A percentile compares a stretch with the other conserved stretches of the same genome.
phyloP scores from a whole-genome alignment of 805 yeast species.

The Metschnikowia dekortorum region DNA sequence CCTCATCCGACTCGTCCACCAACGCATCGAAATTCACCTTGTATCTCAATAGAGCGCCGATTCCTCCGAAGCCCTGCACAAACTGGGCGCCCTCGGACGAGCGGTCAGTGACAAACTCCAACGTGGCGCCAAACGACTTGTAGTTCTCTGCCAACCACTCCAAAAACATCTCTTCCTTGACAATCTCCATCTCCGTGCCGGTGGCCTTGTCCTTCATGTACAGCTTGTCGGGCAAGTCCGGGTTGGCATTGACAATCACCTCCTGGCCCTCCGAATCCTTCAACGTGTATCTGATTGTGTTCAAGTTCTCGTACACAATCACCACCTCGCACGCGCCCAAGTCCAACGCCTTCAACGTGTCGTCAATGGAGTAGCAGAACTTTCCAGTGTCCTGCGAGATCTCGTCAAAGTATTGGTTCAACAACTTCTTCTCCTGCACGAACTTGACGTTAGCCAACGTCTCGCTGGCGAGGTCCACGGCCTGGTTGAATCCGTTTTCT shows the following conservation, averaged over 20 bases:
- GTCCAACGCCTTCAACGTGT: slow-evolving; percentile 92
- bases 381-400: slow-evolving; percentile 96
- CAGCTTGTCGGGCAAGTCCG: slow-evolving; percentile 68
- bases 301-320: slow-evolving; percentile 90
- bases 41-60: slow-evolving; percentile 94
- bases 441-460: slow-evolving; percentile 95
- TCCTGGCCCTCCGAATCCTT: slow-evolving; percentile 80
- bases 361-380: slow-evolving; percentile 96
- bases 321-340: slow-evolving; percentile 92
- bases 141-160: slow-evolving; percentile 99
- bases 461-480: slow-evolving; percentile 96
- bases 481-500: slow-evolving; percentile 99
- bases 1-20: slow-evolving; percentile 80
- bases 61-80: slow-evolving; percentile 97
- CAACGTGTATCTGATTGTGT: slow-evolving; percentile 74
- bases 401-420: slow-evolving; percentile 91
- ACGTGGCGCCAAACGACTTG: slow-evolving; percentile 87
- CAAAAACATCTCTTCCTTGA: slow-evolving; percentile 77
- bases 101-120: slow-evolving; percentile 95
- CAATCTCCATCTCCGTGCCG: slow-evolving; percentile 88
- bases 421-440: slow-evolving; percentile 95
- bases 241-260: slow-evolving; percentile 66
- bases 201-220: slow-evolving; percentile 77
- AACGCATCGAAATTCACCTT: slow-evolving; percentile 96
- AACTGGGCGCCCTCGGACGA: slow-evolving; percentile 99